A percentile compares a stretch with the other conserved stretches of the same genome.
phyloP scores from a whole-genome alignment of 2,329 filamentous ascomycete species.

The Diaporthe sp. region DNA sequence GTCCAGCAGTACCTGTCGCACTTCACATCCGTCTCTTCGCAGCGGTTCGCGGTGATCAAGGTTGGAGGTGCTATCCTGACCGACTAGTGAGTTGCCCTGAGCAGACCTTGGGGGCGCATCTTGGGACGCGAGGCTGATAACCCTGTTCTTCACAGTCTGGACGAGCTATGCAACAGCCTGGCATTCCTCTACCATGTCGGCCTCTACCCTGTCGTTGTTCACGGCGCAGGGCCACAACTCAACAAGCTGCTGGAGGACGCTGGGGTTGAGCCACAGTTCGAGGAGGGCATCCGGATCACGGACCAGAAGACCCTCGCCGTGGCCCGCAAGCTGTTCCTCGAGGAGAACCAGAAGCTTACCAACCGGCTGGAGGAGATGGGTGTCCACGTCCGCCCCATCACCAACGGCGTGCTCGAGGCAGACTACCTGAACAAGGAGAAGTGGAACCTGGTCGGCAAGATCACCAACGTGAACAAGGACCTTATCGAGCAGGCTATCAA shows the following conservation, averaged over 20 bases:
- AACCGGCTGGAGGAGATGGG: slow-evolving; percentile 92
- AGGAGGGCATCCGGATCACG: slow-evolving; percentile 95
- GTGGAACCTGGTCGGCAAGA: slow-evolving; percentile 95
- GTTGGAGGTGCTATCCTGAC: slow-evolving; percentile 96
- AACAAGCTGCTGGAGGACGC: slow-evolving; percentile 92
- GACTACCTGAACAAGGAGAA: slow-evolving; percentile 97
- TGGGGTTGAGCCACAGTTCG: slow-evolving; percentile 94
- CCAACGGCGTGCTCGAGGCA: slow-evolving; percentile 89
- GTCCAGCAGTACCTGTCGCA: slow-evolving; percentile 98
- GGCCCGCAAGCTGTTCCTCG: slow-evolving; percentile 91
- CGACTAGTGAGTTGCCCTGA: slow-evolving; percentile 69
- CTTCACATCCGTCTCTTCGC: slow-evolving; percentile 95
- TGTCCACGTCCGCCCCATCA: slow-evolving; percentile 89
- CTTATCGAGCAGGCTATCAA: slow-evolving; percentile 93
- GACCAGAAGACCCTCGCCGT: slow-evolving; percentile 95
- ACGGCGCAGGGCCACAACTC: slow-evolving; percentile 94
- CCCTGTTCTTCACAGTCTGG: slow-evolving; percentile 62
- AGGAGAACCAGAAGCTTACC: slow-evolving; percentile 94
- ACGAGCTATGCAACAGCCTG: slow-evolving; percentile 89
- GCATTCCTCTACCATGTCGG: slow-evolving; percentile 96
- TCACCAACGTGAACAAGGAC: slow-evolving; percentile 90
- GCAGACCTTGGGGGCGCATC: not conserved
- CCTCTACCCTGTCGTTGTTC: slow-evolving; percentile 94
- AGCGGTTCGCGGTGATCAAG: slow-evolving; percentile 99
- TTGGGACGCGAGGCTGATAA: slow-evolving; percentile 18